Conservation (phyloP, 1,284 basidiomycete genomes). For the Apiotrichum mycotoxinovorans region DNA sequence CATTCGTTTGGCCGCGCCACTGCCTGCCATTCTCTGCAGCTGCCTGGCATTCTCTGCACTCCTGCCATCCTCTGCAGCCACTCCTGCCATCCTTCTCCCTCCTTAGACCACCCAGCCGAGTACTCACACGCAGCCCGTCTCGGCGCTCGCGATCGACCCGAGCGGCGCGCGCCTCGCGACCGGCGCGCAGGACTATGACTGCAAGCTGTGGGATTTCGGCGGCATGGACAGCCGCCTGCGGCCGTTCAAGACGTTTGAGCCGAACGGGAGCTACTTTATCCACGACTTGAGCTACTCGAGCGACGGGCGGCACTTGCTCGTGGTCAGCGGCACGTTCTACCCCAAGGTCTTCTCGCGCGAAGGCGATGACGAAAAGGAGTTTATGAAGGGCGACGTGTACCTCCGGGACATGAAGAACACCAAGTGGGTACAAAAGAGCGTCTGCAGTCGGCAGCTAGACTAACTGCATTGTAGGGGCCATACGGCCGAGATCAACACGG, state of each 20-base stretch:
- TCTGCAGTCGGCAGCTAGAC: not conserved
- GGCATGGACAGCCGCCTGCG: conserved; percentile 83
- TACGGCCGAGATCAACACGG: conserved; percentile 84
- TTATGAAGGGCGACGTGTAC: conserved; percentile 93
- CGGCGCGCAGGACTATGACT: conserved; percentile 93
- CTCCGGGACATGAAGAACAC: conserved; percentile 98
- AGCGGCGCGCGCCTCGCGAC: conserved; percentile 87
- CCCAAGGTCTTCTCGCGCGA: conserved; percentile 85
- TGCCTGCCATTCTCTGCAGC: too few species aligned
- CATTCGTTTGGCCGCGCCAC: too few species aligned
- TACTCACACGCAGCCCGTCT: conserved; percentile 60
- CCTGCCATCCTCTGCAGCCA: not conserved
- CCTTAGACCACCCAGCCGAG: not conserved
- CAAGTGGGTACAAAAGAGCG: conserved; percentile 58
- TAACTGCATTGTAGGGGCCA: conserved; percentile 67
- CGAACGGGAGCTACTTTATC: conserved; percentile 85
- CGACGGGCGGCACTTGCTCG: conserved; percentile 77
- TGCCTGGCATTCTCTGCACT: not conserved
- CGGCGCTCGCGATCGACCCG: conserved; percentile 84
- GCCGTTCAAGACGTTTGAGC: conserved; percentile 95
- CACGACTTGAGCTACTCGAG: conserved; percentile 83
- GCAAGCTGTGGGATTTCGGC: conserved; percentile 98
- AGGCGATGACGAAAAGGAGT: conserved; percentile 84
- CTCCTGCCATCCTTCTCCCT: not conserved
- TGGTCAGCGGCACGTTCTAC: conserved; percentile 81